Conservation (phyloP, 371 early-diverging fungal genomes). For the Mortierella sp. region DNA sequence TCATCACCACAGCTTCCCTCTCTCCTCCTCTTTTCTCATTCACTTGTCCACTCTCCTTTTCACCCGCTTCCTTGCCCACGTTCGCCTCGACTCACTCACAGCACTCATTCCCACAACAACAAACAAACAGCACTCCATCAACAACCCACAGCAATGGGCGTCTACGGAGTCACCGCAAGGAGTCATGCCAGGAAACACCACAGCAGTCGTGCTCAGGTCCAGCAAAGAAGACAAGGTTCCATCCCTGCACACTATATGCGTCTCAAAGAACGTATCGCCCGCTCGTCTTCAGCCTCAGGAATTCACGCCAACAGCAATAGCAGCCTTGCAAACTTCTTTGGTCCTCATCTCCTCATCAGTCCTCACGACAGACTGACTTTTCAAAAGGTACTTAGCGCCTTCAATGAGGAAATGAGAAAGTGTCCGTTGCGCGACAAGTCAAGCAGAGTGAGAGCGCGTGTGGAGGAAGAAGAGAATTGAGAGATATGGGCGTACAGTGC, state of each 20-base stretch:
- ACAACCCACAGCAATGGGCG: conserved; percentile 20
- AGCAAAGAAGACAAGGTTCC: conserved; percentile 3
- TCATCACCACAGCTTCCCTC: neutral
- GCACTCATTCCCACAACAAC: neutral
- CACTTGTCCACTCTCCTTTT: neutral
- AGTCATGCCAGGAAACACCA: conserved; percentile 4
- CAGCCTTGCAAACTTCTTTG: neutral
- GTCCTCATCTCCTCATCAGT: neutral
- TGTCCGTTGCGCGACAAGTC: too few species aligned
- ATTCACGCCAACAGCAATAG: neutral
- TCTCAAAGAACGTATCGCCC: conserved; percentile 36
- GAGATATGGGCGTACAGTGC: neutral
- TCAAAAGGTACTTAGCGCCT: neutral
- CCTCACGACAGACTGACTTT: neutral
- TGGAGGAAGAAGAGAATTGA: neutral
- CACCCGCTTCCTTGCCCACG: neutral
- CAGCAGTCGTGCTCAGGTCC: neutral
- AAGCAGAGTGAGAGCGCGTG: neutral
- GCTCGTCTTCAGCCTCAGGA: conserved; percentile 6
- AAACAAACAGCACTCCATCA: neutral
- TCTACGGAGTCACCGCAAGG: conserved; percentile 12
- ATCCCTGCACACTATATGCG: conserved; percentile 19
- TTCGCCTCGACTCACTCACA: conserved; percentile 8
- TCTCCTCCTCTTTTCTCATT: neutral
- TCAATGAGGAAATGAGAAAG: neutral